These are phyloP conservation scores for Phytophthora lateralis DNA, from an alignment of 352 stramenopile genomes.

Conservation along the genomic window DNA sequence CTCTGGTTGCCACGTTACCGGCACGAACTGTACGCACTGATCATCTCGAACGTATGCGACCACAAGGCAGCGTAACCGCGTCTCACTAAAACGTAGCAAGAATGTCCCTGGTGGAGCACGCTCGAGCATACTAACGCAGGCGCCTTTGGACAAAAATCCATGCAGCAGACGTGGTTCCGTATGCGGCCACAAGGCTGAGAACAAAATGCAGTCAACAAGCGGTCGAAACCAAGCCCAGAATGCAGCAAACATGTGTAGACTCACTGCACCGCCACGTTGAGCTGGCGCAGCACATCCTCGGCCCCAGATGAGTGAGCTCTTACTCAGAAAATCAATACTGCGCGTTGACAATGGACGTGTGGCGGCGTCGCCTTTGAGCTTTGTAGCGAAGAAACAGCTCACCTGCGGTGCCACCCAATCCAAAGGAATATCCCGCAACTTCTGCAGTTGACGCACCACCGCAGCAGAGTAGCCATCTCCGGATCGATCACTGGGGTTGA, in stretches of 20 bases:
- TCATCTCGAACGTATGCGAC: constrained; percentile 73
- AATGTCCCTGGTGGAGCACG: constrained; percentile 73
- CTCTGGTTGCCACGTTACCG: constrained; percentile 58
- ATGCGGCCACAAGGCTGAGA: constrained; percentile 65
- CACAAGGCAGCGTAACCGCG: constrained; percentile 62
- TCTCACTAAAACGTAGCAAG: constrained; percentile 83
- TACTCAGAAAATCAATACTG: constrained; percentile 81
- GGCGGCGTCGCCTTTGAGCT: constrained; percentile 68
- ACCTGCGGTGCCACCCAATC: constrained; percentile 71
- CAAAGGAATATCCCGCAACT: constrained; percentile 49
- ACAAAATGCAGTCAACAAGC: constrained; percentile 67
- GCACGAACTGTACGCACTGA: constrained; percentile 75
- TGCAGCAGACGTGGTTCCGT: constrained; percentile 82
- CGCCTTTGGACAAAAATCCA: constrained; percentile 84
- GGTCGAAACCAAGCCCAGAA: constrained; percentile 84
- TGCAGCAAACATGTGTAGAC: constrained; percentile 65
- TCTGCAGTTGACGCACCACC: constrained; percentile 49
- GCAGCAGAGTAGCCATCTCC: constrained; percentile 27
- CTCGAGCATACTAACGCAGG: constrained; percentile 77
- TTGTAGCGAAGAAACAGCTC: constrained; percentile 81
- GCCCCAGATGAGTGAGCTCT: constrained; percentile 77
- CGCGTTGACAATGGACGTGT: constrained; percentile 68
- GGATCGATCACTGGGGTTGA: constrained; percentile 7
- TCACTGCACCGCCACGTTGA: constrained; percentile 50
- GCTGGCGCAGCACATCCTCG: constrained; percentile 35